Evolutionary conservation across 2,329 filamentous ascomycete species (phyloP).

Genomic region (Sporothrix dimorphospora): DNA sequence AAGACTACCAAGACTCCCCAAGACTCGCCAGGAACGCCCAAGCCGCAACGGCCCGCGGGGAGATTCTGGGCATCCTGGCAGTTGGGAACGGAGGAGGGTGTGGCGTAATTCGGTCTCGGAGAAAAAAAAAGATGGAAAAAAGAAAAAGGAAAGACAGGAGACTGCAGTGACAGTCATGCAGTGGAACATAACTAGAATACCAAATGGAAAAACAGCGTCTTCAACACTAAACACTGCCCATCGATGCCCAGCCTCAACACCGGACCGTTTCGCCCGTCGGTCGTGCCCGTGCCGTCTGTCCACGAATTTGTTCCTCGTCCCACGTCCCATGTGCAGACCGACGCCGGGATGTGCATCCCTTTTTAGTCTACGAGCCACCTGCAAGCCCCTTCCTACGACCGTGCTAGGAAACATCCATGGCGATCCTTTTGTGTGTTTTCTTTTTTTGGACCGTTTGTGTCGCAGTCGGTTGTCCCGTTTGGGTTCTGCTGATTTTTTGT

Average conservation of each 20-base stretch:
- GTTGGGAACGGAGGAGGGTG: neutral
- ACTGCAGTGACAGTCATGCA: too few species aligned
- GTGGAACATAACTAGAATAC: too few species aligned
- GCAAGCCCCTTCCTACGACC: neutral
- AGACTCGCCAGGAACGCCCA: neutral
- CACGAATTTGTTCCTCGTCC: neutral
- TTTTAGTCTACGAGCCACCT: neutral
- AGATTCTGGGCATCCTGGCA: neutral
- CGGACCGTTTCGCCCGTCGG: neutral
- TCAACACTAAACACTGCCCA: neutral
- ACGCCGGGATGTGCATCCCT: neutral
- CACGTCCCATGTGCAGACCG: neutral
- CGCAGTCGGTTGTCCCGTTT: neutral
- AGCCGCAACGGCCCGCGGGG: conserved; percentile 4
- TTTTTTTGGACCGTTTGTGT: neutral
- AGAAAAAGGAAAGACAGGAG: neutral
- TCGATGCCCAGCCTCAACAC: neutral
- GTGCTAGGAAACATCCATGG: neutral
- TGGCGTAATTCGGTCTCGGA: neutral
- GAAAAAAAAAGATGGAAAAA: neutral
- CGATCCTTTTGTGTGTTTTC: neutral
- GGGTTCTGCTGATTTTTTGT: neutral
- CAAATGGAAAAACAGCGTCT: neutral
- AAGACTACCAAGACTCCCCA: neutral
- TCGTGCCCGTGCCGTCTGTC: neutral